These are phyloP conservation scores for Trifolium dubium DNA, from an alignment of 306 rosid species.

Conservation along the genomic window DNA sequence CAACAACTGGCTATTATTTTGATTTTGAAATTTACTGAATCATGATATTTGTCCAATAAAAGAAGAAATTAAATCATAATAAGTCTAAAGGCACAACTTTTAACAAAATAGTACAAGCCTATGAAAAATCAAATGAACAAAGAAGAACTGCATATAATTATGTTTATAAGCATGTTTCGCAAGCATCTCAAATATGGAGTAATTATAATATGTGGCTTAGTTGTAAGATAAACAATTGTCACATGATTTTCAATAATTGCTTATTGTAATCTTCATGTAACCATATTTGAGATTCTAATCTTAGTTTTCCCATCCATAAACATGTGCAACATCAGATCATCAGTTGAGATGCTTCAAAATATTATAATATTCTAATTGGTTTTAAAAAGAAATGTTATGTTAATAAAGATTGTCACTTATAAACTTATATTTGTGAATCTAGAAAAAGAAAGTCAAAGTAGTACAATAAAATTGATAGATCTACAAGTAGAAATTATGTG, in stretches of 20 bases:
- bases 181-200: neutral
- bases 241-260: slow-evolving; percentile 2
- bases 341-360: slow-evolving; percentile 20
- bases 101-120: neutral
- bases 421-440: neutral
- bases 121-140: neutral
- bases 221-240: neutral
- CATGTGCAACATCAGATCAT: slow-evolving; percentile 38
- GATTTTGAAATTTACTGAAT: no score
- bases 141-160: neutral
- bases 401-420: neutral
- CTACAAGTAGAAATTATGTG: neutral
- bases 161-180: neutral
- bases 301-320: slow-evolving; percentile 33
- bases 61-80: no score
- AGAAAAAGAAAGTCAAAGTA: slow-evolving; percentile 23
- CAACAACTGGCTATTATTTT: no score
- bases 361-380: neutral
- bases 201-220: neutral
- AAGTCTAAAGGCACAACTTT: no score
- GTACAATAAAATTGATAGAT: neutral
- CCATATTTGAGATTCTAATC: slow-evolving; percentile 22
- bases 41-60: no score
- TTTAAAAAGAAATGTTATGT: slow-evolving; percentile 2
- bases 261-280: slow-evolving; percentile 18